These are phyloP conservation scores for Guyanaporus albipodus DNA, from an alignment of 768 basidiomycete genomes.

Conservation along the genomic window DNA sequence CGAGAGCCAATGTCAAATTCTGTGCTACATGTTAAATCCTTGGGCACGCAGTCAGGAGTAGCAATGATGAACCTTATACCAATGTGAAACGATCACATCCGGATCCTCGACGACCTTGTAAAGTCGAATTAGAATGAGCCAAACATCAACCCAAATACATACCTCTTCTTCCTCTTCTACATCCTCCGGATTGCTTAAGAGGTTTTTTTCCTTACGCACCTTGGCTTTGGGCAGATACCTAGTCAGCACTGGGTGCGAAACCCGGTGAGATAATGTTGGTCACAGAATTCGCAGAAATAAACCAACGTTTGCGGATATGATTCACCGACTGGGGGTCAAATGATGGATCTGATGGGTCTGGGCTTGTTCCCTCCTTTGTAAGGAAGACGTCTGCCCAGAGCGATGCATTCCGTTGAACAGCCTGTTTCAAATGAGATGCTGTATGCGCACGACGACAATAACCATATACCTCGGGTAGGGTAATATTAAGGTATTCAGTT, in stretches of 20 bases:
- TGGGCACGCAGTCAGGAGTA: background rate
- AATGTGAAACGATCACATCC: conserved; percentile 75
- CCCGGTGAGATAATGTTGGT: conserved; percentile 4
- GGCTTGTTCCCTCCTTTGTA: conserved; percentile 58
- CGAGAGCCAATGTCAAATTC: conserved; percentile 85
- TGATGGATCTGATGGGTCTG: conserved; percentile 51
- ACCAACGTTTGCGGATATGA: conserved; percentile 71
- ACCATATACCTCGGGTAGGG: conserved; percentile 60
- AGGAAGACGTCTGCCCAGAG: conserved; percentile 84
- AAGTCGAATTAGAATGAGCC: conserved; percentile 8
- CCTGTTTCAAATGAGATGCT: conserved; percentile 37
- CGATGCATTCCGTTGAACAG: conserved; percentile 72
- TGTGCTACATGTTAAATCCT: conserved; percentile 28
- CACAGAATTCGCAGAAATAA: background rate
- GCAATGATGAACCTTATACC: conserved; percentile 57
- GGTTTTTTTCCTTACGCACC: conserved; percentile 76
- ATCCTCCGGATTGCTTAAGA: conserved; percentile 48
- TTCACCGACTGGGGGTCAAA: conserved; percentile 60
- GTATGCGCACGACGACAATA: background rate
- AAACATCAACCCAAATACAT: conserved; percentile 7
- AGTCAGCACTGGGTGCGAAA: conserved; percentile 60
- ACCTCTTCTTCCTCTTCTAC: conserved; percentile 49
- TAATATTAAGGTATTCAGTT: conserved; percentile 52
- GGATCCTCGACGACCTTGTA: conserved; percentile 34
- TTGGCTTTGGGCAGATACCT: conserved; percentile 75